Evolutionary conservation across 805 yeast species (phyloP).

Genomic region (Hanseniaspora lachancei): DNA sequence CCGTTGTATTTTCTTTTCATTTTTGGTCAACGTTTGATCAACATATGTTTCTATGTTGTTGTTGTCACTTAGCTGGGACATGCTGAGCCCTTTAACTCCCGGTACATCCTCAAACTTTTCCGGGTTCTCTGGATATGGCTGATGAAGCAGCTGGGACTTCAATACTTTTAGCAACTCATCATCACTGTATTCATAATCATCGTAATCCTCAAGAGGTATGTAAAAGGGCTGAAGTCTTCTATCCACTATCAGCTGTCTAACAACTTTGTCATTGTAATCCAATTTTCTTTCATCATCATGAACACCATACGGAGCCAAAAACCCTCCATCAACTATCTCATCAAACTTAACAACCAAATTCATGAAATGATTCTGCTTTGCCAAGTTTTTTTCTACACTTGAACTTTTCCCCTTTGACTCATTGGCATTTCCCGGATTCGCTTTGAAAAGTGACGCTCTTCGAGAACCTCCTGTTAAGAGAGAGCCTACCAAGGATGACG

Average conservation of each 20-base stretch:
- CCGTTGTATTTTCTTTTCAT: slow-evolving; percentile 24
- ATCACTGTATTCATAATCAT: slow-evolving; percentile 51
- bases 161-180: slow-evolving; percentile 46
- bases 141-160: slow-evolving; percentile 43
- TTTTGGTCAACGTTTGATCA: slow-evolving; percentile 22
- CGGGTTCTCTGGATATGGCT: slow-evolving; percentile 31
- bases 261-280: slow-evolving; percentile 62
- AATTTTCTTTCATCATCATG: slow-evolving; percentile 52
- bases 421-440: slow-evolving; percentile 16
- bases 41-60: slow-evolving; percentile 23
- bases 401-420: slow-evolving; percentile 26
- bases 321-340: slow-evolving; percentile 89
- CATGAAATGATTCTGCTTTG: slow-evolving; percentile 41
- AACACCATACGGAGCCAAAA: slow-evolving; percentile 78
- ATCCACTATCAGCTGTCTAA: slow-evolving; percentile 53
- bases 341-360: slow-evolving; percentile 45
- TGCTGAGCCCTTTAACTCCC: slow-evolving; percentile 18
- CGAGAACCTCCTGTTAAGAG: slow-evolving; percentile 18
- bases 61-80: slow-evolving; percentile 14
- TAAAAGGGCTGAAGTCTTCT: slow-evolving; percentile 80
- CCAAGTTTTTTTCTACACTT: slow-evolving; percentile 43
- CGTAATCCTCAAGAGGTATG: slow-evolving; percentile 74
- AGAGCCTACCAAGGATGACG: slow-evolving; percentile 21
- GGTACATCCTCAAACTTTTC: slow-evolving; percentile 28
- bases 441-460: slow-evolving; percentile 17